These are phyloP conservation scores for Austroboletus niveus DNA, from an alignment of 1,284 basidiomycete genomes.

Conservation along the genomic window DNA sequence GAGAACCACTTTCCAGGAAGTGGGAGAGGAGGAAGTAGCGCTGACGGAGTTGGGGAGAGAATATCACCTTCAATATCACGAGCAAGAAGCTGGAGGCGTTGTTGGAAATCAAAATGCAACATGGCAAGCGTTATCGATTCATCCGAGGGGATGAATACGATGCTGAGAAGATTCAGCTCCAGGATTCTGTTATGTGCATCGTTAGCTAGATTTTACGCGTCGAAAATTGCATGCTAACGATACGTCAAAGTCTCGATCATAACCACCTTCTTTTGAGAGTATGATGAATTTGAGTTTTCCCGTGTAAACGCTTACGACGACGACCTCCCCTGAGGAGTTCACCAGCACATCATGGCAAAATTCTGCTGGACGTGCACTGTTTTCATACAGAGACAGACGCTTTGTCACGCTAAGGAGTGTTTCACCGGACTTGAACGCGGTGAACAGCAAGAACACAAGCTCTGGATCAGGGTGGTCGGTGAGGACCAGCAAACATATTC, in stretches of 20 bases:
- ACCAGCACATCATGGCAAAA: slow-evolving; percentile 65
- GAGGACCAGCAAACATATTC: slow-evolving; percentile 58
- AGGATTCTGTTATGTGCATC: slow-evolving; percentile 49
- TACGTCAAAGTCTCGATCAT: slow-evolving; percentile 58
- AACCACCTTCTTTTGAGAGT: slow-evolving; percentile 48
- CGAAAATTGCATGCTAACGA: slow-evolving; percentile 46
- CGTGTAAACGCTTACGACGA: slow-evolving; percentile 60
- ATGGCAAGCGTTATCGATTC: slow-evolving; percentile 62
- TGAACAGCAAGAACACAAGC: slow-evolving; percentile 57
- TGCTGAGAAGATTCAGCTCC: slow-evolving; percentile 72
- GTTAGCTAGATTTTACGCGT: slow-evolving; percentile 8
- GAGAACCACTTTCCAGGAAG: slow-evolving; percentile 30
- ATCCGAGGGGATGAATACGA: slow-evolving; percentile 59
- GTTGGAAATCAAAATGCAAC: slow-evolving; percentile 64
- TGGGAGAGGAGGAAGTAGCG: slow-evolving; percentile 48
- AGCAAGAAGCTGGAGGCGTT: slow-evolving; percentile 57
- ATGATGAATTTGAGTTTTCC: slow-evolving; percentile 65
- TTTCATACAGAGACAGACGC: slow-evolving; percentile 52
- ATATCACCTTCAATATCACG: slow-evolving; percentile 51
- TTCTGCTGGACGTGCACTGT: slow-evolving; percentile 56
- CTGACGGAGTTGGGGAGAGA: slow-evolving; percentile 50
- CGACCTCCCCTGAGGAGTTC: slow-evolving; percentile 58
- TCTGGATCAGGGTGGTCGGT: slow-evolving; percentile 73
- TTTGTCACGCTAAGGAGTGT: slow-evolving; percentile 41
- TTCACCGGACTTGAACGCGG: slow-evolving; percentile 35